These are phyloP conservation scores for Sphagnum tenellum DNA, from an alignment of 225 moss, liverwort and hornwort genomes.

Conservation along the genomic window DNA sequence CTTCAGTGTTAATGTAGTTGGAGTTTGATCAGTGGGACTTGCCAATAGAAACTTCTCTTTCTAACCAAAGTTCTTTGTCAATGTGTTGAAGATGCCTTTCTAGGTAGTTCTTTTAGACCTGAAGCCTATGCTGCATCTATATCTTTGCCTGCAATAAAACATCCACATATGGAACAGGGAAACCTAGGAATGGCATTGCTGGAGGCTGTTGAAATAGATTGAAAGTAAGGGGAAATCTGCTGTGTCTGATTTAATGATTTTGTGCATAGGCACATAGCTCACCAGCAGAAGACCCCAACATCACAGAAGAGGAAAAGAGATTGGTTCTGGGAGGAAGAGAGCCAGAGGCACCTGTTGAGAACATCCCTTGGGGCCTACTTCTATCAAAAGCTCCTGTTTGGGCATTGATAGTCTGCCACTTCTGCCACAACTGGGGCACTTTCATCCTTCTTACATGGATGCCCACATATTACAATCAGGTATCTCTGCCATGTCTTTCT, in stretches of 20 bases:
- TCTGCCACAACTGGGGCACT: conserved; percentile 99
- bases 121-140: no score
- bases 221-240: no score
- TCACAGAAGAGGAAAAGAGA: conserved; percentile 53
- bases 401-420: conserved; percentile 89
- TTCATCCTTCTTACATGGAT: conserved; percentile 99
- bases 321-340: conserved; percentile 59
- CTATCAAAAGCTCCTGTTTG: conserved; percentile 93
- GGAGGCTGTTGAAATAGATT: no score
- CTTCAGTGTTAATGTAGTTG: no score
- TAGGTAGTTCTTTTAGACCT: no score
- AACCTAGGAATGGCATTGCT: no score
- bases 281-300: conserved; percentile 67
- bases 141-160: no score
- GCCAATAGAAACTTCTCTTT: no score
- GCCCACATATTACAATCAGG: conserved; percentile 99
- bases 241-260: not conserved
- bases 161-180: no score
- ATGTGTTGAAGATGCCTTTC: no score
- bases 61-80: no score
- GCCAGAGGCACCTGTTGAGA: conserved; percentile 47
- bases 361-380: conserved; percentile 79
- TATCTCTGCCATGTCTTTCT: conserved; percentile 8
- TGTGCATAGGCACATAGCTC: conserved; percentile 64
- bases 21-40: no score